phyloP scores from a whole-genome alignment of 1,284 basidiomycete genomes.

The Fomitopsis palustris region DNA sequence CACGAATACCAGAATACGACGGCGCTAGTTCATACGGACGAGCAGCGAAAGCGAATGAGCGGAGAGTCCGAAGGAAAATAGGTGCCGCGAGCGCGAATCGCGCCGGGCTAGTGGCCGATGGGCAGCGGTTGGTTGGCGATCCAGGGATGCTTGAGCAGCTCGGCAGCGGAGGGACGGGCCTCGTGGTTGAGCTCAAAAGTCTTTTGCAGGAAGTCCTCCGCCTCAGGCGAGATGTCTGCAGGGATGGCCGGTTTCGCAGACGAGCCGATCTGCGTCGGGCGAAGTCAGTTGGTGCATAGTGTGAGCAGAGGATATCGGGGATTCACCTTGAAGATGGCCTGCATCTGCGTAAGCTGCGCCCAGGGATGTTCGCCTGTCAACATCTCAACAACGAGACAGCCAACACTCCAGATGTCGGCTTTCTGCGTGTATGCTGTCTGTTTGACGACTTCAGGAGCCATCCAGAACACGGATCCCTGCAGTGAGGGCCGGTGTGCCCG shows the following conservation, averaged over 20 bases:
- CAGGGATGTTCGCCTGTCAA: slow-evolving; percentile 96
- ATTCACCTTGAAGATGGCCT: slow-evolving; percentile 90
- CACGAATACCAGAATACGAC: neutral
- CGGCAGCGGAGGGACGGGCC: slow-evolving; percentile 77
- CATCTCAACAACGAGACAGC: slow-evolving; percentile 98
- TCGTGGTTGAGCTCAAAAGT: slow-evolving; percentile 87
- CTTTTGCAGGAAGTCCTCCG: slow-evolving; percentile 77
- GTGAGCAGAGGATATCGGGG: neutral
- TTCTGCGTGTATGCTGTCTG: slow-evolving; percentile 93
- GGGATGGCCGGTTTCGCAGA: slow-evolving; percentile 83
- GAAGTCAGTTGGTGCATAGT: neutral
- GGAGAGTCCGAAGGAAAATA: neutral
- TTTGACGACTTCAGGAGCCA: slow-evolving; percentile 98
- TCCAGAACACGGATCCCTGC: slow-evolving; percentile 98
- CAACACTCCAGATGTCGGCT: slow-evolving; percentile 98
- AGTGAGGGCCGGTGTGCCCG: slow-evolving; percentile 86
- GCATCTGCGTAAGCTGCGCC: slow-evolving; percentile 98
- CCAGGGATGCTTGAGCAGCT: slow-evolving; percentile 78
- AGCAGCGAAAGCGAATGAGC: neutral
- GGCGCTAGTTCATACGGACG: neutral
- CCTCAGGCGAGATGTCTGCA: slow-evolving; percentile 83
- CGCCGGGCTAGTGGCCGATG: slow-evolving; percentile 11
- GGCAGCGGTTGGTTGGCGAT: slow-evolving; percentile 32
- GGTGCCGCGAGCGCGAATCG: neutral
- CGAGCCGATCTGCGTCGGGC: slow-evolving; percentile 71